phyloP scores from a whole-genome alignment of 208 protist genomes.

The Trypanosoma platydactyli region DNA sequence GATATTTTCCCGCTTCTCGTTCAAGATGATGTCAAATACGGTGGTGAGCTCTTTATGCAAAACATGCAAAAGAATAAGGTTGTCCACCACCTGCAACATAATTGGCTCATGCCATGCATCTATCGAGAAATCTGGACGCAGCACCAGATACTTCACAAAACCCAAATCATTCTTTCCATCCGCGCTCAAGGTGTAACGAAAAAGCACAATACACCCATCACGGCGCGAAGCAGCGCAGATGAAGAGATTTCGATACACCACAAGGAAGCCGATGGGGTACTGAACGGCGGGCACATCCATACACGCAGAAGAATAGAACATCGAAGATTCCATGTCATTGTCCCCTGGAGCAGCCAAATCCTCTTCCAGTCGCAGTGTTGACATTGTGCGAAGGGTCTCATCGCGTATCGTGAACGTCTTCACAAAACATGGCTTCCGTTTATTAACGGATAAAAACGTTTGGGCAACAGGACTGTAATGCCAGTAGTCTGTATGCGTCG shows the following conservation, averaged over 20 bases:
- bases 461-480: conserved; percentile 30
- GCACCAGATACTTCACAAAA: conserved; percentile 33
- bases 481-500: conserved; percentile 53
- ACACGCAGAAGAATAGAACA: conserved; percentile 17
- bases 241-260: conserved; percentile 43
- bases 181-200: conserved; percentile 21
- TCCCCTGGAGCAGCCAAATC: neutral
- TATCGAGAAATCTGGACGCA: conserved; percentile 16
- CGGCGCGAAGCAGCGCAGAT: conserved; percentile 35
- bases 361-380: conserved; percentile 14
- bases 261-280: conserved; percentile 38
- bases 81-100: conserved; percentile 49
- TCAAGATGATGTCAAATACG: conserved; percentile 38
- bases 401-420: conserved; percentile 48
- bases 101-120: conserved; percentile 23
- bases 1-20: conserved; percentile 14
- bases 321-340: neutral
- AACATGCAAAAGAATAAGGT: conserved; percentile 53
- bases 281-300: conserved; percentile 33
- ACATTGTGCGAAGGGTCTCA: conserved; percentile 5
- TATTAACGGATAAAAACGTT: conserved; percentile 42
- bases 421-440: conserved; percentile 34
- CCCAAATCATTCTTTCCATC: conserved; percentile 6
- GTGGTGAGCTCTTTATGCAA: conserved; percentile 21
- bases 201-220: conserved; percentile 23